Evolutionary conservation across 1,139 yeast genomes (phyloP), one percentile per base, ranked within the genome.

Genomic region (Geotrichum aggregatum): DNA sequence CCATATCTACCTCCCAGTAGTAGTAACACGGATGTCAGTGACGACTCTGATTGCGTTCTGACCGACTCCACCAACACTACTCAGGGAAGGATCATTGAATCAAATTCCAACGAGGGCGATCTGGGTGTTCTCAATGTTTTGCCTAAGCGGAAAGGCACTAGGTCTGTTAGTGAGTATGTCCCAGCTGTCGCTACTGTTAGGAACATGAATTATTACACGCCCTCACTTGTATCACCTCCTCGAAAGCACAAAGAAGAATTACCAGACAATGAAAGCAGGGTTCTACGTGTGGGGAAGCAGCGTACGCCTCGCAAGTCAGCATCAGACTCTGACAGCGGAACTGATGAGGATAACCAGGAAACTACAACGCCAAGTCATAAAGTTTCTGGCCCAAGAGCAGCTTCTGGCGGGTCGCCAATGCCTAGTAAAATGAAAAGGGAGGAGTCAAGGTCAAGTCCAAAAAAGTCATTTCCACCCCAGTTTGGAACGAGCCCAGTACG

Each of bases 161-260:
- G 56, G n/a, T 48, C 49, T 6, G 50, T 53, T n/a, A 47, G 52
- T 34, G 56, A 53, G n/a, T 53, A 53, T 19, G 49, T 47, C 10
- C 56, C 56, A 8, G 50, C 44, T 11, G 36, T 18, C 3, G 28
- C 28, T 5, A 24, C 28, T 24, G 28, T 24, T 8, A 24, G 28
- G 8, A 24, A 24, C 28, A 24, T 24, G 28, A 24, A 24, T 24
- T 50, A 50, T 19, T 28, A 34, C 8, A 13, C 49, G 11, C 41
- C 33, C 14, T 19, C 31, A 5, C 22, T 24, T 38, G 22, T 14
- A 38, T 38, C 28, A 2, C 41, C 28, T 16, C 41, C 28, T 19
- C 24, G 24, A 13, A 14, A 13, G 8, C 41, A 7, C 24, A 4
- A 6, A 19, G 28, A 16, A 16, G 10, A 22, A 13, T 38, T 24